phyloP scores from a whole-genome alignment of 768 basidiomycete species.

The Podaxis rugospora region DNA sequence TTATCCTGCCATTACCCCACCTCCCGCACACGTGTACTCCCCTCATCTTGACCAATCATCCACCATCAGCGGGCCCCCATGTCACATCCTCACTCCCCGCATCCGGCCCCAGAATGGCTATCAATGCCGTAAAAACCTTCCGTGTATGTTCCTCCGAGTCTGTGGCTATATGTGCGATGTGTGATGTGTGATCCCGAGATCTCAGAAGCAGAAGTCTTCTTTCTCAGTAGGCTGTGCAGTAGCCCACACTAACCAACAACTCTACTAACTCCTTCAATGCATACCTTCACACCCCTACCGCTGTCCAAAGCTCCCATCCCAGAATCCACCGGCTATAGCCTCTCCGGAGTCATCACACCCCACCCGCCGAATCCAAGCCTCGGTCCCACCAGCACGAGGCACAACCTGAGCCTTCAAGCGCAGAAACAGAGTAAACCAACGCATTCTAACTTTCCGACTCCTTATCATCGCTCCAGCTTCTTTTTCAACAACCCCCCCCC shows the following conservation, averaged over 20 bases:
- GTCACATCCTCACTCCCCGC: not conserved
- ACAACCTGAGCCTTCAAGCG: not conserved
- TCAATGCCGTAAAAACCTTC: not conserved
- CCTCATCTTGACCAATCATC: conserved; percentile 8
- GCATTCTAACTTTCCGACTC: not conserved
- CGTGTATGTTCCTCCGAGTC: not conserved
- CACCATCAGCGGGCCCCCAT: conserved; percentile 7
- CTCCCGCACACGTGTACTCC: not conserved
- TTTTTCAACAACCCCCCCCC: not conserved
- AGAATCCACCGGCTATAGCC: not conserved
- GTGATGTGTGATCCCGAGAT: conserved; percentile 5
- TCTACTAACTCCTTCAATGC: no score
- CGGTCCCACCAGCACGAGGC: not conserved
- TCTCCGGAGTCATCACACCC: not conserved
- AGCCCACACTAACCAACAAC: no score
- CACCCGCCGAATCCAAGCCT: not conserved
- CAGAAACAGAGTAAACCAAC: not conserved
- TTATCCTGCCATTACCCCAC: not conserved
- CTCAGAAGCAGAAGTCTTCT: not conserved
- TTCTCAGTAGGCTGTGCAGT: not conserved
- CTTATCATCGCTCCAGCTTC: not conserved
- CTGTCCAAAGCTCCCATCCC: not conserved
- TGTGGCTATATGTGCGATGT: not conserved
- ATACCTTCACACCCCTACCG: not conserved
- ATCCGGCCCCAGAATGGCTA: not conserved